Conservation (phyloP, 257 asterid genomes). For the Fraxinus excelsior region DNA sequence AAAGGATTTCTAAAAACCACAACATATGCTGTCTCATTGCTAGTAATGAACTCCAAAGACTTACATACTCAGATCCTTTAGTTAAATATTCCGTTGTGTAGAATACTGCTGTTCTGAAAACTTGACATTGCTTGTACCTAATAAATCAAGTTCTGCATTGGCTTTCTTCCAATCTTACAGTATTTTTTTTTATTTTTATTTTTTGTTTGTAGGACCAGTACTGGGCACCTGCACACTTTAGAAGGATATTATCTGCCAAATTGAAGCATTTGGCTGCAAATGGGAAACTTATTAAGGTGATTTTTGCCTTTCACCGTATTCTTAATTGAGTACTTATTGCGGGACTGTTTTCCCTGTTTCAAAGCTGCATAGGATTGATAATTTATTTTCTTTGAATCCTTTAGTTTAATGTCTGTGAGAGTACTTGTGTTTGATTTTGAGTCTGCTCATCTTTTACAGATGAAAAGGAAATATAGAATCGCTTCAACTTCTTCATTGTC, state of each 20-base stretch:
- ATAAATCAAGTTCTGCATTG: neutral
- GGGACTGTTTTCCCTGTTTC: neutral
- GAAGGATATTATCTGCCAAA: conserved; percentile 81
- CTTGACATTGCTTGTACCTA: too few relatives aligned
- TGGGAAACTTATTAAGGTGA: conserved; percentile 87
- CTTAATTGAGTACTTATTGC: neutral
- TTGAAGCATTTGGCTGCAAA: conserved; percentile 76
- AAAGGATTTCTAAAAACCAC: neutral
- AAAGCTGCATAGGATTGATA: neutral
- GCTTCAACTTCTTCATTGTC: conserved; percentile 51
- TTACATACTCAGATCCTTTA: neutral
- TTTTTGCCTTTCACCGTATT: conserved; percentile 18
- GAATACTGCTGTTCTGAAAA: too few relatives aligned
- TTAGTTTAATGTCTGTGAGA: conserved; percentile 7
- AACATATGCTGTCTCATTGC: conserved; percentile 5
- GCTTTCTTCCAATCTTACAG: conserved; percentile 23
- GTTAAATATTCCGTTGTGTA: neutral
- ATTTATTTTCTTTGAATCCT: neutral
- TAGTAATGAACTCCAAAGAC: conserved; percentile 13
- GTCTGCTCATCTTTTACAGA: conserved; percentile 36
- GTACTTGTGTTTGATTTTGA: neutral
- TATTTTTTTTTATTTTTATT: too few relatives aligned
- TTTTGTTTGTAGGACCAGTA: conserved; percentile 64
- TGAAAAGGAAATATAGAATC: conserved; percentile 72
- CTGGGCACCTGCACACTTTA: conserved; percentile 94